Conservation (phyloP, 2,329 filamentous ascomycete species). For the Colletotrichum abscissum region DNA sequence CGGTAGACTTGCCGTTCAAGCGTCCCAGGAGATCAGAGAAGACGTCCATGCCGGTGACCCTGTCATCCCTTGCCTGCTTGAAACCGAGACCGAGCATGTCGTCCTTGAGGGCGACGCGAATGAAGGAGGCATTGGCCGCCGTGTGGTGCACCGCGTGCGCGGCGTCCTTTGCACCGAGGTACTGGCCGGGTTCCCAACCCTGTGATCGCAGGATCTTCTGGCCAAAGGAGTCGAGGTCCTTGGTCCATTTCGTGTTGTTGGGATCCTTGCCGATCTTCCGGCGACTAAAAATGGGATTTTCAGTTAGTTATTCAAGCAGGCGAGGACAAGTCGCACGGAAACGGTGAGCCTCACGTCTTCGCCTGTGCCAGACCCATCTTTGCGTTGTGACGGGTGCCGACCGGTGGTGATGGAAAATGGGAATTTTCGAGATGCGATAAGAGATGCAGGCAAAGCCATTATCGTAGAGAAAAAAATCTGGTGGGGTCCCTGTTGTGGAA, state of each 20-base stretch:
- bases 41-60: slow-evolving; percentile 86
- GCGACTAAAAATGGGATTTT: slow-evolving; percentile 41
- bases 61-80: slow-evolving; percentile 77
- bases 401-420: slow-evolving; percentile 14
- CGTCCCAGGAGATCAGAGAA: slow-evolving; percentile 89
- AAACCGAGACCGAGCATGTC: slow-evolving; percentile 92
- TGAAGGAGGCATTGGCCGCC: slow-evolving; percentile 84
- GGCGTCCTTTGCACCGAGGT: slow-evolving; percentile 82
- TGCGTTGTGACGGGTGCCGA: slow-evolving; percentile 23
- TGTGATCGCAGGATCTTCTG: slow-evolving; percentile 89
- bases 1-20: slow-evolving; percentile 87
- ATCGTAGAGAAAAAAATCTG: slow-evolving; percentile 36
- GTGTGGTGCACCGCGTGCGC: slow-evolving; percentile 82
- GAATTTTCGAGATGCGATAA: slow-evolving; percentile 32
- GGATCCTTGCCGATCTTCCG: slow-evolving; percentile 89
- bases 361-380: slow-evolving; percentile 36
- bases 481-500: slow-evolving; percentile 26
- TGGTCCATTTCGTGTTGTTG: slow-evolving; percentile 94
- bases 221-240: slow-evolving; percentile 84
- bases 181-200: slow-evolving; percentile 89
- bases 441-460: slow-evolving; percentile 16
- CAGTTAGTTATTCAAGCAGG: not conserved
- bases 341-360: slow-evolving; percentile 18
- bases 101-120: slow-evolving; percentile 87
- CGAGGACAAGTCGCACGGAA: not conserved